Conservation (phyloP, 495 filamentous ascomycete species). For the Penicillium malachiteum region DNA sequence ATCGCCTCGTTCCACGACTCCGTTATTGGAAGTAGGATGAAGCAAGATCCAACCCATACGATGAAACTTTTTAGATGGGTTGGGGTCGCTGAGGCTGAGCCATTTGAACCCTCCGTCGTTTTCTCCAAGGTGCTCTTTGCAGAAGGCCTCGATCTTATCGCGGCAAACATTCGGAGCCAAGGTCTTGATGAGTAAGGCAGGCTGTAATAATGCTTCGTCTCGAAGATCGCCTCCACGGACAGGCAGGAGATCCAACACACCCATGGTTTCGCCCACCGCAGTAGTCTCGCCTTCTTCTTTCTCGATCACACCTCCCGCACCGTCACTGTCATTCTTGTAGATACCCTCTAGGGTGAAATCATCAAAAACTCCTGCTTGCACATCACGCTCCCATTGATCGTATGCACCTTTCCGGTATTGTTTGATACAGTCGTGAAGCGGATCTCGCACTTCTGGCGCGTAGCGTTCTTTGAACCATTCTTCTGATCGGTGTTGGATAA, state of each 20-base stretch:
- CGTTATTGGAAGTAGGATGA: conserved; percentile 65
- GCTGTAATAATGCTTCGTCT: conserved; percentile 79
- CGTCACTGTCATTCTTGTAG: conserved; percentile 89
- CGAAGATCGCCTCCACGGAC: conserved; percentile 74
- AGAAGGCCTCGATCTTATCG: conserved; percentile 88
- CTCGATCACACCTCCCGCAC: conserved; percentile 80
- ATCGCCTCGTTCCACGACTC: conserved; percentile 55
- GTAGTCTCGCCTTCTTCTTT: conserved; percentile 93
- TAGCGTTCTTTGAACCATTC: conserved; percentile 99
- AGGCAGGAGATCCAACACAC: conserved; percentile 85
- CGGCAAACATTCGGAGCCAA: conserved; percentile 95
- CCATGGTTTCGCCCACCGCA: conserved; percentile 85
- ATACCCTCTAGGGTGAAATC: conserved; percentile 95
- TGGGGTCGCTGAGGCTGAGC: conserved; percentile 92
- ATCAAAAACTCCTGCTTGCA: conserved; percentile 81
- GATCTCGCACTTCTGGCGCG: conserved; percentile 71
- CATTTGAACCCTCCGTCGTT: conserved; percentile 85
- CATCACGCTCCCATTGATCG: conserved; percentile 78
- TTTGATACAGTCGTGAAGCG: conserved; percentile 65
- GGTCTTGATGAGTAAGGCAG: conserved; percentile 95
- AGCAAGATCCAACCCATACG: conserved; percentile 99
- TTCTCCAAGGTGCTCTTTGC: conserved; percentile 86
- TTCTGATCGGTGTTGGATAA: conserved; percentile 84
- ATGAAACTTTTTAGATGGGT: conserved; percentile 94
- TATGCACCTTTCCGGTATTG: conserved; percentile 74